These are phyloP conservation scores for Cryptococcus jaspeensis DNA, from an alignment of 1,284 basidiomycete genomes.

Conservation along the genomic window DNA sequence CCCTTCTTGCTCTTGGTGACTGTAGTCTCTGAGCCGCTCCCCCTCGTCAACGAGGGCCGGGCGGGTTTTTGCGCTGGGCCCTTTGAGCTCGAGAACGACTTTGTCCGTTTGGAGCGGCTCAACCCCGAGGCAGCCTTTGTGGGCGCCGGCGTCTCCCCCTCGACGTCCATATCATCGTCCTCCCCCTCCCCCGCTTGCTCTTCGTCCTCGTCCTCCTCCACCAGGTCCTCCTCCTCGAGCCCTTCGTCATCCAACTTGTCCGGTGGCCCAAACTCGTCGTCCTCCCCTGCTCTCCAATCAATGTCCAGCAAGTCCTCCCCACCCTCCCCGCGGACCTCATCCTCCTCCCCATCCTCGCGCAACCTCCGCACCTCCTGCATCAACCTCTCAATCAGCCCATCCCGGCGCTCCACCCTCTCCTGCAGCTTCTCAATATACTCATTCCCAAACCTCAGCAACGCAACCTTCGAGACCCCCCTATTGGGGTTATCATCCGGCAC, in stretches of 20 bases:
- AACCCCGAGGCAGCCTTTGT: neutral
- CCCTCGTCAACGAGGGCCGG: neutral
- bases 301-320: conserved; percentile 29
- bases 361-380: conserved; percentile 68
- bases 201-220: conserved; percentile 12
- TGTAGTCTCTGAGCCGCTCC: neutral
- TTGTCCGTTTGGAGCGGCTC: neutral
- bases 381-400: conserved; percentile 71
- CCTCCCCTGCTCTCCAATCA: conserved; percentile 29
- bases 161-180: conserved; percentile 6
- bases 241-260: neutral
- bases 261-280: conserved; percentile 24
- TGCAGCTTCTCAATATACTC: conserved; percentile 78
- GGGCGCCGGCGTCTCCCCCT: neutral
- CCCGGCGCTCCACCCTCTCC: conserved; percentile 75
- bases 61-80: neutral
- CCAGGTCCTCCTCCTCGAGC: conserved; percentile 3
- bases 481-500: conserved; percentile 84
- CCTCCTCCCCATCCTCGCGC: conserved; percentile 50
- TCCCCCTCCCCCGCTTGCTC: conserved; percentile 4
- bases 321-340: conserved; percentile 30
- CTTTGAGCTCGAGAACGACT: neutral
- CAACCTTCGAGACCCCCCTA: conserved; percentile 91
- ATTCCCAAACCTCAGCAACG: conserved; percentile 84
- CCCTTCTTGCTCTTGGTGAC: neutral